These are phyloP conservation scores for Penicillium samsonianum DNA, from an alignment of 495 filamentous ascomycete species.

Conservation along the genomic window DNA sequence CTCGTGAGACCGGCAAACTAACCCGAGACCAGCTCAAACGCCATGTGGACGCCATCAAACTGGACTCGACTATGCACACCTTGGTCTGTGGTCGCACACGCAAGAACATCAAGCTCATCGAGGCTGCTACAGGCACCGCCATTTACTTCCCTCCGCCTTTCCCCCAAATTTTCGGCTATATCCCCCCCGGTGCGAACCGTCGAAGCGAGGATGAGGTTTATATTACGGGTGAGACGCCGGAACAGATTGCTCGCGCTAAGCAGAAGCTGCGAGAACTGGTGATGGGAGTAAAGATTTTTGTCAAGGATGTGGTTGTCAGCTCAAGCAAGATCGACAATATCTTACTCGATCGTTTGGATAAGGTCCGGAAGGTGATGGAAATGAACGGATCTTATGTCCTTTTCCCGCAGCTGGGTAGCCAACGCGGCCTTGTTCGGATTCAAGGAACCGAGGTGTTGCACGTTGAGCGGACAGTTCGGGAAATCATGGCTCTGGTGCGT, in stretches of 20 bases:
- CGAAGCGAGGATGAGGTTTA: conserved; percentile 87
- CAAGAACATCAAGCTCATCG: conserved; percentile 96
- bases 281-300: conserved; percentile 74
- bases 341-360: conserved; percentile 85
- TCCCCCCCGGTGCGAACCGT: conserved; percentile 71
- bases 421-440: conserved; percentile 76
- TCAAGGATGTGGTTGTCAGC: conserved; percentile 86
- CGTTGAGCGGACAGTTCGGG: conserved; percentile 88
- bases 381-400: conserved; percentile 92
- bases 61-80: conserved; percentile 86
- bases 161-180: conserved; percentile 84
- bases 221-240: conserved; percentile 82
- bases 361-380: conserved; percentile 96
- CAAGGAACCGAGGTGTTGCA: conserved; percentile 91
- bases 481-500: conserved; percentile 88
- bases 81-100: conserved; percentile 86
- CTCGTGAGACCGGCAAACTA: conserved; percentile 23
- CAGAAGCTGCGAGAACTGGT: conserved; percentile 83
- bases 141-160: conserved; percentile 98
- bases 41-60: conserved; percentile 74
- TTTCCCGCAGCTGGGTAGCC: conserved; percentile 80
- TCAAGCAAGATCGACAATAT: conserved; percentile 92
- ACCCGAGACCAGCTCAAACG: conserved; percentile 70
- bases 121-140: conserved; percentile 88
- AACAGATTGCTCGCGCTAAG: conserved; percentile 83